Evolutionary conservation across 2,329 filamentous ascomycete species (phyloP).

Genomic region (Aspergillus flavus): DNA sequence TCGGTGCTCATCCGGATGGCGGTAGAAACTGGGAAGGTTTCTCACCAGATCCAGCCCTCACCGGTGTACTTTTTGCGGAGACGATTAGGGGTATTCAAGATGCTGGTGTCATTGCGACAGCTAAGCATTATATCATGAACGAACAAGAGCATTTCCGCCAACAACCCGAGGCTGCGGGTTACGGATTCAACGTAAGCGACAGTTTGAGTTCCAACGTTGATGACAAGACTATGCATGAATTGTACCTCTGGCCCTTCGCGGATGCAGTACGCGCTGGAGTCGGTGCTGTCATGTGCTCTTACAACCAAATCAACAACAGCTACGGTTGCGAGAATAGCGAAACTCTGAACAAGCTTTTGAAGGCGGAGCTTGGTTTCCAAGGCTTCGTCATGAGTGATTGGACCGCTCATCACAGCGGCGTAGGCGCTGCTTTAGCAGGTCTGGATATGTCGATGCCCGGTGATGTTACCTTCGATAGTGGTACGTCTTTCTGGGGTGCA

Average conservation of each 20-base stretch:
- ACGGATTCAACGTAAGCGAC: slow-evolving; percentile 66
- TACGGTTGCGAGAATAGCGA: slow-evolving; percentile 68
- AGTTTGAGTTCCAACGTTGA: slow-evolving; percentile 63
- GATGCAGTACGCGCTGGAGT: slow-evolving; percentile 69
- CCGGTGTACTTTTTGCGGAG: slow-evolving; percentile 71
- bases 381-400: slow-evolving; percentile 72
- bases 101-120: slow-evolving; percentile 79
- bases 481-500: slow-evolving; percentile 75
- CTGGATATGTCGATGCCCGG: slow-evolving; percentile 85
- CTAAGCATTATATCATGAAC: slow-evolving; percentile 75
- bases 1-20: slow-evolving; percentile 68
- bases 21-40: slow-evolving; percentile 70
- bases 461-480: slow-evolving; percentile 75
- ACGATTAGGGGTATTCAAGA: slow-evolving; percentile 80
- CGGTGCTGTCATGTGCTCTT: slow-evolving; percentile 71
- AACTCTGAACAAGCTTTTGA: slow-evolving; percentile 64
- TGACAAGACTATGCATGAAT: slow-evolving; percentile 64
- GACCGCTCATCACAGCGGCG: slow-evolving; percentile 74
- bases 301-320: slow-evolving; percentile 71
- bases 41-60: slow-evolving; percentile 74
- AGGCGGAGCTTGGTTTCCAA: slow-evolving; percentile 75
- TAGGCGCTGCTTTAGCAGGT: slow-evolving; percentile 66
- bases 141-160: slow-evolving; percentile 76
- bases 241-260: slow-evolving; percentile 70
- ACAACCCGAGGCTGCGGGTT: slow-evolving; percentile 58